These are phyloP conservation scores for Xylaria scruposa DNA, from an alignment of 495 filamentous ascomycete species.

Conservation along the genomic window DNA sequence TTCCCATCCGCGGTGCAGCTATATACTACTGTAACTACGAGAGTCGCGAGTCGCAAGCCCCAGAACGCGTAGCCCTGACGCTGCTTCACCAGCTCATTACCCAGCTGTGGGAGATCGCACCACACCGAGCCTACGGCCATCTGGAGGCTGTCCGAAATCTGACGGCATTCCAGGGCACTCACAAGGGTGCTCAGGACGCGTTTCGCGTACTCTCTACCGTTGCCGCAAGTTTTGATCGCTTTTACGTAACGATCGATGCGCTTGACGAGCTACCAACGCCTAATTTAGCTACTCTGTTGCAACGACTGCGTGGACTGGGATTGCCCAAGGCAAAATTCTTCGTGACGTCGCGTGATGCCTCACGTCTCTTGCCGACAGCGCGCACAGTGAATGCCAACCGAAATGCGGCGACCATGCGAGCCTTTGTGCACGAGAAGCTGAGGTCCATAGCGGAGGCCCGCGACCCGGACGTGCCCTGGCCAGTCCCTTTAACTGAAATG, in stretches of 20 bases:
- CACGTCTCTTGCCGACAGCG: neutral
- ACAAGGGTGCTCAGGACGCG: neutral
- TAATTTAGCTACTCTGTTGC: neutral
- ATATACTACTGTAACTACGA: constrained; percentile 7
- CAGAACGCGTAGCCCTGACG: neutral
- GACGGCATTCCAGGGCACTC: neutral
- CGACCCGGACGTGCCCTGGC: neutral
- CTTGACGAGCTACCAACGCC: neutral
- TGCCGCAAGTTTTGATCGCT: neutral
- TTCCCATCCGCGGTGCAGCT: neutral
- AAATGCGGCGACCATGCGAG: neutral
- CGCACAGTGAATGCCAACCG: neutral
- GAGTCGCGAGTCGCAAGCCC: neutral
- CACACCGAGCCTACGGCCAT: neutral
- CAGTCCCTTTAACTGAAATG: neutral
- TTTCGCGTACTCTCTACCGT: neutral
- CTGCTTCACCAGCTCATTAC: neutral
- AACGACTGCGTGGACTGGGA: neutral
- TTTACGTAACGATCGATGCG: neutral
- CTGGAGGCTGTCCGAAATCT: neutral
- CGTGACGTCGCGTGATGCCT: neutral
- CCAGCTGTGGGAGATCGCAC: neutral
- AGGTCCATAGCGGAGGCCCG: neutral
- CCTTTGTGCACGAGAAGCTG: neutral
- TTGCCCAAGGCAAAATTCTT: neutral